phyloP scores from a whole-genome alignment of 768 basidiomycete species.

The Termitomyces sp. region DNA sequence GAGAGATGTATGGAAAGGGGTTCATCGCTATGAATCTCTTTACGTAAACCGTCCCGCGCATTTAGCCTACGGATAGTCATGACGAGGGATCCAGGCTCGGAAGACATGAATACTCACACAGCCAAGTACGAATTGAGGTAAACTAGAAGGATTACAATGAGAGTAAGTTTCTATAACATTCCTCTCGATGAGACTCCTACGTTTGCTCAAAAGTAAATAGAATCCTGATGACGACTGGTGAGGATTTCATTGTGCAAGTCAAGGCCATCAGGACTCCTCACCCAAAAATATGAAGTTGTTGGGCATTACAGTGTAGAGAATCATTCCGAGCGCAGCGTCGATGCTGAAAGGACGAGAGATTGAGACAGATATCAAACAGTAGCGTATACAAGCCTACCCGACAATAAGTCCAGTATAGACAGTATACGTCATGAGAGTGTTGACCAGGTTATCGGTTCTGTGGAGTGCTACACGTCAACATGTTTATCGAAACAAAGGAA shows the following conservation, averaged over 20 bases:
- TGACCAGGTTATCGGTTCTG: slow-evolving; percentile 51
- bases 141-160: slow-evolving; percentile 25
- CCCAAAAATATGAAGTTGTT: slow-evolving; percentile 50
- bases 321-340: slow-evolving; percentile 41
- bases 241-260: not conserved
- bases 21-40: slow-evolving; percentile 26
- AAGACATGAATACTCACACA: slow-evolving; percentile 20
- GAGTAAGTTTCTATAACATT: not conserved
- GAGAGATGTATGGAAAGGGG: slow-evolving; percentile 42
- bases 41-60: slow-evolving; percentile 37
- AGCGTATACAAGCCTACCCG: slow-evolving; percentile 26
- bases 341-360: slow-evolving; percentile 26
- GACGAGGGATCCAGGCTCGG: not conserved
- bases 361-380: not conserved
- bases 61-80: slow-evolving; percentile 33
- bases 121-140: slow-evolving; percentile 58
- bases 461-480: not conserved
- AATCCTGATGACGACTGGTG: slow-evolving; percentile 25
- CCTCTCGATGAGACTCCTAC: slow-evolving; percentile 24
- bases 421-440: slow-evolving; percentile 44
- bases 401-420: slow-evolving; percentile 51
- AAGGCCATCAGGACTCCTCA: slow-evolving; percentile 17
- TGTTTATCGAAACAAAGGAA: not conserved
- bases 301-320: slow-evolving; percentile 49
- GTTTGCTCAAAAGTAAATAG: slow-evolving; percentile 50